These are phyloP conservation scores for Saururus chinensis DNA, from an alignment of 164 flowering plant species.

Conservation along the genomic window DNA sequence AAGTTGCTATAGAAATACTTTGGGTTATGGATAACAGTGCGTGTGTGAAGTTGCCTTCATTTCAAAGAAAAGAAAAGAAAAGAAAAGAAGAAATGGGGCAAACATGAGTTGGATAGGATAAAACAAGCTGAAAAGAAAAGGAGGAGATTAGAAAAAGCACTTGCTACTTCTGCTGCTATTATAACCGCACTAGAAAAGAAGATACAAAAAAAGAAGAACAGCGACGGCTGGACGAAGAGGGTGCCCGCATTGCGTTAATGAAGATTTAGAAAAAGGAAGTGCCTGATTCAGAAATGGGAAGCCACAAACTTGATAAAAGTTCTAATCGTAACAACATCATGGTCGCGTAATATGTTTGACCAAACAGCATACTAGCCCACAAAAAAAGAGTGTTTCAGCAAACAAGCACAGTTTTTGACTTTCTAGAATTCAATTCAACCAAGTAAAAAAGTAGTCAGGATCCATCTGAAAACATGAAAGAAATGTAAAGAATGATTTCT, in stretches of 20 bases:
- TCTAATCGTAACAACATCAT: too few relatives aligned
- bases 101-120: conserved; percentile 78
- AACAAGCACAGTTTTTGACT: too few relatives aligned
- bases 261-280: too few relatives aligned
- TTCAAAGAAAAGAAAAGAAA: conserved; percentile 58
- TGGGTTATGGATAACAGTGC: conserved; percentile 40
- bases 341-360: too few relatives aligned
- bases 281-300: too few relatives aligned
- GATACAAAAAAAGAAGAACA: conserved; percentile 94
- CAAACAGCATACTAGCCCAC: too few relatives aligned
- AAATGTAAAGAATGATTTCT: too few relatives aligned
- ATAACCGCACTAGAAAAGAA: conserved; percentile 85
- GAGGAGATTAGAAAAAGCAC: conserved; percentile 93
- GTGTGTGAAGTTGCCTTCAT: conserved; percentile 41
- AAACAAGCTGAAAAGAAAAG: conserved; percentile 96
- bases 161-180: conserved; percentile 94
- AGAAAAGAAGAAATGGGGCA: conserved; percentile 79
- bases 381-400: too few relatives aligned
- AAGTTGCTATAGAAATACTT: conserved; percentile 4
- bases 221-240: conserved; percentile 93
- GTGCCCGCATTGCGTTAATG: conserved; percentile 96
- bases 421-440: too few relatives aligned
- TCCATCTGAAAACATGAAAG: too few relatives aligned
- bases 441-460: too few relatives aligned
- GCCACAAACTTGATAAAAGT: too few relatives aligned